These are phyloP conservation scores for Endogone sp. DNA, from an alignment of 192 early-diverging fungal species.

Conservation along the genomic window DNA sequence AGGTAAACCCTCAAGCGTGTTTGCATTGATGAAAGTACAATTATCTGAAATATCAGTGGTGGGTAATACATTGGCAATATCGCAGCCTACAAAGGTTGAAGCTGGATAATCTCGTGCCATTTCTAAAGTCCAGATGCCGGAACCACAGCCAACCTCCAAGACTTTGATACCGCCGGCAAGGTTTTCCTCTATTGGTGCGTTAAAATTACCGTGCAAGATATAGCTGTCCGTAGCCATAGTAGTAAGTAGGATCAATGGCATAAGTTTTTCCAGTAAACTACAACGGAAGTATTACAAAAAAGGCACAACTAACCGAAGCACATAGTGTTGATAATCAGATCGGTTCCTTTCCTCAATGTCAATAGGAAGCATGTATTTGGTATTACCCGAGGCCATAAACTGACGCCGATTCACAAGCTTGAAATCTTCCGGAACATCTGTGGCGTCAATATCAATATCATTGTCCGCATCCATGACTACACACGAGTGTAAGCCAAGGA, in stretches of 20 bases:
- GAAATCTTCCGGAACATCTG: not conserved
- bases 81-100: constrained; percentile 3
- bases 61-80: constrained; percentile 2
- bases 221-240: no score
- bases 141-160: constrained; percentile 1
- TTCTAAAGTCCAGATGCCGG: constrained; percentile 7
- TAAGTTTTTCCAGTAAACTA: no score
- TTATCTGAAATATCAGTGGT: not conserved
- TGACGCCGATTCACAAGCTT: not conserved
- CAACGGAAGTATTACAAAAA: not conserved
- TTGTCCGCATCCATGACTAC: not conserved
- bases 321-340: not conserved
- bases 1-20: no score
- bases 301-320: not conserved
- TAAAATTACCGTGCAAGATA: not conserved
- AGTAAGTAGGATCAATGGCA: no score
- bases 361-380: not conserved
- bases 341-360: not conserved
- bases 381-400: not conserved
- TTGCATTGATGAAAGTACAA: no score
- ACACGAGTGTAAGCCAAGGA: no score
- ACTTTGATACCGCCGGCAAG: not conserved
- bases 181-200: not conserved
- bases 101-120: constrained; percentile 4
- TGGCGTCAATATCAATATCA: not conserved